Evolutionary conservation across 805 yeast species (phyloP).

Genomic region (Wickerhamiella sorbophila): DNA sequence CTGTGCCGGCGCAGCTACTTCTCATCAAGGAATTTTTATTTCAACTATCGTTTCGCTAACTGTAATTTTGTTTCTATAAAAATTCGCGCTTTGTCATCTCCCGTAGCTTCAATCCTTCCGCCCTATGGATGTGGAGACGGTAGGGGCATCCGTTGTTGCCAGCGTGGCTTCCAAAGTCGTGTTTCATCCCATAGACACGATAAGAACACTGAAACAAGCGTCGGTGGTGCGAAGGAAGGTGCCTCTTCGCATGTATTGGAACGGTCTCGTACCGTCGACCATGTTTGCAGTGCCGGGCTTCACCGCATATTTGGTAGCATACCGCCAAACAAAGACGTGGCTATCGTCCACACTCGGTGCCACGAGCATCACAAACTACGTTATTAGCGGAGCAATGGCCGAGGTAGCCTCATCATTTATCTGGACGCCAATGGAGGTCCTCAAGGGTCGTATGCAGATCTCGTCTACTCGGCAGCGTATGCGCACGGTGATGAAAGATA

Average conservation of each 20-base stretch:
- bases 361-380: conserved; percentile 24
- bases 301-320: conserved; percentile 29
- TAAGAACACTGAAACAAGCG: conserved; percentile 31
- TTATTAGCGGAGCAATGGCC: conserved; percentile 28
- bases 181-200: conserved; percentile 32
- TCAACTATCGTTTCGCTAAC: background rate
- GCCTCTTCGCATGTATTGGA: conserved; percentile 28
- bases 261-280: conserved; percentile 29
- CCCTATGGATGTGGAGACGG: conserved; percentile 26
- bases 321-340: conserved; percentile 26
- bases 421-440: conserved; percentile 35
- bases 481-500: conserved; percentile 15
- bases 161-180: conserved; percentile 26
- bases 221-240: conserved; percentile 22
- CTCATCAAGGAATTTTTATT: background rate
- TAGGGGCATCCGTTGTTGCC: conserved; percentile 29
- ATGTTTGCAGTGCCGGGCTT: conserved; percentile 30
- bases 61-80: too few relatives aligned
- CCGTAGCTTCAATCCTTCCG: too few relatives aligned
- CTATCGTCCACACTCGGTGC: conserved; percentile 27
- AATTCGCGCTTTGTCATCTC: background rate
- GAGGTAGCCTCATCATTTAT: conserved; percentile 28
- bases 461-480: conserved; percentile 10
- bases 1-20: background rate
- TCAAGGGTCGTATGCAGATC: conserved; percentile 32